phyloP scores from a whole-genome alignment of 441 rosid genomes.

The Erodium trifolium region DNA sequence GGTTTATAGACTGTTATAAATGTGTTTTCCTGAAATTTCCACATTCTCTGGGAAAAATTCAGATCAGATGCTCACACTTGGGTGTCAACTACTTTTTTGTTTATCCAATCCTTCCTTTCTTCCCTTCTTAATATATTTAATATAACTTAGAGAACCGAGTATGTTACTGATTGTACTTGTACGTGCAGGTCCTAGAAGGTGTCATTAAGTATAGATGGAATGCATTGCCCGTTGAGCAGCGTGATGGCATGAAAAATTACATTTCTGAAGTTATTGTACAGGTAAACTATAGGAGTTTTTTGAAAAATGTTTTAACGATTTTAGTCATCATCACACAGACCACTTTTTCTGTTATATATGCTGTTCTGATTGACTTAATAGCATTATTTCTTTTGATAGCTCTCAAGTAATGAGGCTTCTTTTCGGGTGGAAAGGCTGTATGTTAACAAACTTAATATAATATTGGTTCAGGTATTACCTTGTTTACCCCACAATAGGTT shows the following conservation, averaged over 20 bases:
- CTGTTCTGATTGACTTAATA: neutral
- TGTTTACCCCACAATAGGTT: neutral
- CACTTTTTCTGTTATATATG: neutral
- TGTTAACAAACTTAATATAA: slow-evolving; percentile 90
- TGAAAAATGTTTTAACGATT: too few species aligned
- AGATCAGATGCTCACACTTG: neutral
- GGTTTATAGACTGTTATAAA: neutral
- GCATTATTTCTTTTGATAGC: slow-evolving; percentile 33
- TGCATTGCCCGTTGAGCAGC: slow-evolving; percentile 91
- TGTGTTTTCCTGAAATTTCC: neutral
- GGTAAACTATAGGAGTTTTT: slow-evolving; percentile 32
- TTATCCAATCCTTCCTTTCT: neutral
- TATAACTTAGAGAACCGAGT: neutral
- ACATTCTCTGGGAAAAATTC: neutral
- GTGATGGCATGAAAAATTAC: slow-evolving; percentile 99
- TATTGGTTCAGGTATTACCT: slow-evolving; percentile 81
- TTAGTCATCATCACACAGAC: too few species aligned
- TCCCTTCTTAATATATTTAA: neutral
- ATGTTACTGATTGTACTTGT: neutral
- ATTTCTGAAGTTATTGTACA: slow-evolving; percentile 98
- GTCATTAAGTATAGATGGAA: slow-evolving; percentile 99
- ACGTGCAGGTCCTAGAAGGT: slow-evolving; percentile 85
- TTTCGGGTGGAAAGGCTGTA: slow-evolving; percentile 83
- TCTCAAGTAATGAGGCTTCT: slow-evolving; percentile 84
- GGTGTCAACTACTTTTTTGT: neutral